Evolutionary conservation across 495 filamentous ascomycete genomes (phyloP).

Genomic region (Ramalina intermedia): DNA sequence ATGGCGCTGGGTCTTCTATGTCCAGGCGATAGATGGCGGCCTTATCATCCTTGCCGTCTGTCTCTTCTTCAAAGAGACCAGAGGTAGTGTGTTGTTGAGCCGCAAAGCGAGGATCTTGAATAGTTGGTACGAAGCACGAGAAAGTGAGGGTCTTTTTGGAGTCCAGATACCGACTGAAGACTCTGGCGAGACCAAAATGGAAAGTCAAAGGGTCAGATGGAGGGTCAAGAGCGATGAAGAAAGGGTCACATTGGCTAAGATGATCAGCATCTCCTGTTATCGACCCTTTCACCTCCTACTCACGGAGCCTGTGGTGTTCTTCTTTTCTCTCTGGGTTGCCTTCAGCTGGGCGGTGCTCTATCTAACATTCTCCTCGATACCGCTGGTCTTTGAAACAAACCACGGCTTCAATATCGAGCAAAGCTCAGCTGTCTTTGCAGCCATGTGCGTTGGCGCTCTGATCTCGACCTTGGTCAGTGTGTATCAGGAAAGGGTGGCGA

Average conservation of each 20-base stretch:
- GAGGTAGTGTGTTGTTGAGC: conserved; percentile 67
- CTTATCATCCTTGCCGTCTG: conserved; percentile 48
- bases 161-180: conserved; percentile 31
- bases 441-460: conserved; percentile 53
- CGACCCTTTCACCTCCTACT: conserved; percentile 76
- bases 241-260: conserved; percentile 47
- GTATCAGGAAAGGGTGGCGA: conserved; percentile 48
- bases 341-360: conserved; percentile 89
- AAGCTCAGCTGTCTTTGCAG: conserved; percentile 56
- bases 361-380: conserved; percentile 64
- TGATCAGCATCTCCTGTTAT: conserved; percentile 63
- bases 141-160: conserved; percentile 50
- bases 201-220: conserved; percentile 58
- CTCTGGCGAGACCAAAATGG: conserved; percentile 17
- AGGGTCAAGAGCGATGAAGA: conserved; percentile 75
- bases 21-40: conserved; percentile 59
- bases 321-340: conserved; percentile 80
- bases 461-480: conserved; percentile 61
- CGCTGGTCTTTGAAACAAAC: conserved; percentile 57
- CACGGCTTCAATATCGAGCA: conserved; percentile 57
- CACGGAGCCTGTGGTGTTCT: conserved; percentile 89
- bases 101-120: conserved; percentile 65
- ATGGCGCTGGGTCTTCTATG: conserved; percentile 88
- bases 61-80: conserved; percentile 65
- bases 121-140: conserved; percentile 61